Conservation (phyloP, 805 yeast genomes). For the Candida ovalis region DNA sequence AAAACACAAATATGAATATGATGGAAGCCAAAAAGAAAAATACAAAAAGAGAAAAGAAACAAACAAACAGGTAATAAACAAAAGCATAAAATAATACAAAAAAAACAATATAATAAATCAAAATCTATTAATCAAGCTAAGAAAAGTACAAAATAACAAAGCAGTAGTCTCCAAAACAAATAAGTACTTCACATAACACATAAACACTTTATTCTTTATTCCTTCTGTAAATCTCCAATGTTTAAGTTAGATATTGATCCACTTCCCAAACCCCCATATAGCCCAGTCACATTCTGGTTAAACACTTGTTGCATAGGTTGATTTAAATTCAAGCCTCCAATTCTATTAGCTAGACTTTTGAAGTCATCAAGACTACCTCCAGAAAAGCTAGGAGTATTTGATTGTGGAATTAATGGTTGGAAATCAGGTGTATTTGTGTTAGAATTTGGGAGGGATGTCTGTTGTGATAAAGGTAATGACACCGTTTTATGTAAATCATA, state of each 20-base stretch:
- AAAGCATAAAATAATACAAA: neutral
- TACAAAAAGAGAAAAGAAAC: neutral
- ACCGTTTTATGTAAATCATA: constrained; percentile 14
- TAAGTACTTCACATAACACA: neutral
- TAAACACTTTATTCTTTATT: neutral
- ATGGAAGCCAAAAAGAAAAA: neutral
- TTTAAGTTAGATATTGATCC: constrained; percentile 9
- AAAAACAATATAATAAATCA: neutral
- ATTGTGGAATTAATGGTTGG: constrained; percentile 16
- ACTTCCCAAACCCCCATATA: neutral
- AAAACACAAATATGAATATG: neutral
- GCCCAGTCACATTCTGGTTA: constrained; percentile 1
- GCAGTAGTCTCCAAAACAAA: neutral
- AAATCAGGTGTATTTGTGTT: constrained; percentile 15
- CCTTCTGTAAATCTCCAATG: constrained; percentile 3
- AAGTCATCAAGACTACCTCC: constrained; percentile 13
- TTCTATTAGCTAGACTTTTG: constrained; percentile 15
- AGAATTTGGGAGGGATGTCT: constrained; percentile 14
- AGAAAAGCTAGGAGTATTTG: constrained; percentile 12
- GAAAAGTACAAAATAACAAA: neutral
- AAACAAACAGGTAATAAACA: neutral
- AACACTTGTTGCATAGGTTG: constrained; percentile 5
- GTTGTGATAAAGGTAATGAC: constrained; percentile 11
- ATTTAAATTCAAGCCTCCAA: constrained; percentile 20
- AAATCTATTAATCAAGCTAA: neutral